Conservation (phyloP, 1,284 basidiomycete genomes). For the Tilletia caries region DNA sequence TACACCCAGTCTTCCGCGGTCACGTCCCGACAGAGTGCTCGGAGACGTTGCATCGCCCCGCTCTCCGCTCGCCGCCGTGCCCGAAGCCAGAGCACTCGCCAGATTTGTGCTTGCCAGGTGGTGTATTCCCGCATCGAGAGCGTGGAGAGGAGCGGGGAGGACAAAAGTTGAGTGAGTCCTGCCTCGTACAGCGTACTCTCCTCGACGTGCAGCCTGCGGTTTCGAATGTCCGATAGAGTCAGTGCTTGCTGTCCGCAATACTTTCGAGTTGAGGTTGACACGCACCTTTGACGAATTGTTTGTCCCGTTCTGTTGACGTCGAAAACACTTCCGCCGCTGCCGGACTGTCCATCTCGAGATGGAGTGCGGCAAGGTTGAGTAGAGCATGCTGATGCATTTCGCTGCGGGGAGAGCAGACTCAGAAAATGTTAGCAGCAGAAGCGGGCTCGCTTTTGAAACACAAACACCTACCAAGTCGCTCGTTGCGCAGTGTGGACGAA, state of each 20-base stretch:
- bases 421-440: neutral
- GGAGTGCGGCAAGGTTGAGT: neutral
- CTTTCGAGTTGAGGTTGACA: too few relatives aligned
- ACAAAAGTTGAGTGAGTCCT: neutral
- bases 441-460: neutral
- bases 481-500: slow-evolving; percentile 4
- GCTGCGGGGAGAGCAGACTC: neutral
- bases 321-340: neutral
- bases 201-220: neutral
- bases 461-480: neutral
- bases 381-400: slow-evolving; percentile 12
- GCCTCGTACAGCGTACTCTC: slow-evolving; percentile 4
- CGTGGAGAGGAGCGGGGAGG: neutral
- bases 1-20: neutral
- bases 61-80: neutral
- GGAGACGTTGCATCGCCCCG: neutral
- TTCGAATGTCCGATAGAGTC: too few relatives aligned
- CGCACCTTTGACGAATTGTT: neutral
- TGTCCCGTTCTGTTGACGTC: neutral
- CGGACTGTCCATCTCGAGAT: slow-evolving; percentile 11
- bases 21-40: neutral
- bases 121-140: neutral
- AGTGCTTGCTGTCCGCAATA: too few relatives aligned
- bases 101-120: slow-evolving; percentile 8
- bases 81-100: neutral